Conservation (phyloP, 2,329 filamentous ascomycete species). For the Alternaria rosae region DNA sequence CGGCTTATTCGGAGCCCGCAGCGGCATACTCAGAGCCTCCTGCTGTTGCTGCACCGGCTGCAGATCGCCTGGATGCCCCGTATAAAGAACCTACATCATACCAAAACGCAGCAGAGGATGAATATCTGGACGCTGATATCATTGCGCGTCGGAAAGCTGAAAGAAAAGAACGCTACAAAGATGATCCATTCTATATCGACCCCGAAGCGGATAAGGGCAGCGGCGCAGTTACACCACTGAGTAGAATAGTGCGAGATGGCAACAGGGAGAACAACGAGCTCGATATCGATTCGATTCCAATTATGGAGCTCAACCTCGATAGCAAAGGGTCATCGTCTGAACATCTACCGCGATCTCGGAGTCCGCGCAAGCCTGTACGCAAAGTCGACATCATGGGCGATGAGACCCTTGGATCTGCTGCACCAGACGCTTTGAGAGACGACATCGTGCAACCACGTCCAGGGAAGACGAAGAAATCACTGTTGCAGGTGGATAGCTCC, state of each 20-base stretch:
- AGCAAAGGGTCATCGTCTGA: constrained; percentile 28
- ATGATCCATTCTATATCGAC: constrained; percentile 95
- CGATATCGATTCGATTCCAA: constrained; percentile 93
- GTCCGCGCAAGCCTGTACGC: constrained; percentile 42
- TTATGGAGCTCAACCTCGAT: constrained; percentile 87
- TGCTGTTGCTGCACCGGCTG: constrained; percentile 45
- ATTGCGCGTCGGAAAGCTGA: constrained; percentile 77
- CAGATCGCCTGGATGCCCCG: constrained; percentile 53
- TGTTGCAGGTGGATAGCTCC: constrained; percentile 88
- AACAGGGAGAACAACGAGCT: constrained; percentile 76
- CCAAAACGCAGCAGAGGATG: constrained; percentile 55
- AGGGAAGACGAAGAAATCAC: constrained; percentile 63
- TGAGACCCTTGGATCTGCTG: constrained; percentile 55
- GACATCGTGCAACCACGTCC: constrained; percentile 39
- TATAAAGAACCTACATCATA: constrained; percentile 52
- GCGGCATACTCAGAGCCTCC: constrained; percentile 29
- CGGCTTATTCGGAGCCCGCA: constrained; percentile 56
- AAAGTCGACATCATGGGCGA: constrained; percentile 57
- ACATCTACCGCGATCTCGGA: constrained; percentile 31
- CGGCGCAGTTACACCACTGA: constrained; percentile 76
- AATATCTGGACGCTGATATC: constrained; percentile 75
- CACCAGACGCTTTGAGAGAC: constrained; percentile 37
- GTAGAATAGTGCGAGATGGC: constrained; percentile 71
- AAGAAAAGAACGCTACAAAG: constrained; percentile 80
- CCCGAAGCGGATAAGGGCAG: constrained; percentile 58